These are phyloP conservation scores for Leersia perrieri DNA, from an alignment of 176 grass and related monocot genomes.

Conservation along the genomic window DNA sequence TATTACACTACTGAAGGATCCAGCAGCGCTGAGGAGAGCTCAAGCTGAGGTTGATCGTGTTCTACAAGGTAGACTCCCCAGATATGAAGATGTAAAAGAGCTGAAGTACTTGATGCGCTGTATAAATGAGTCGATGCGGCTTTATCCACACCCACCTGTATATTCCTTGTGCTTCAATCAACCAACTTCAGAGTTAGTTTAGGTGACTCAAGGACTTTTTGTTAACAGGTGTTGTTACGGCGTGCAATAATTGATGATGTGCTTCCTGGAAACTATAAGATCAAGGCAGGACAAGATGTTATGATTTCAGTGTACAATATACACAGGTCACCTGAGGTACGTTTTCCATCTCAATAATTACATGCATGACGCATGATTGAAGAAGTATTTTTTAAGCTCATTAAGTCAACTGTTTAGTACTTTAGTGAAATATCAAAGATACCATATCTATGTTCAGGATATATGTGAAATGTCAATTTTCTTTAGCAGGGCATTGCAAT, in stretches of 20 bases:
- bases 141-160: slow-evolving; percentile 98
- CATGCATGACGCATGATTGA: background rate
- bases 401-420: background rate
- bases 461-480: slow-evolving; percentile 1
- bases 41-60: slow-evolving; percentile 87
- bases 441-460: background rate
- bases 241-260: slow-evolving; percentile 81
- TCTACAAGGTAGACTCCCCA: slow-evolving; percentile 90
- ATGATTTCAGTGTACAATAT: slow-evolving; percentile 99
- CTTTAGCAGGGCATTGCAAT: background rate
- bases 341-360: slow-evolving; percentile 26
- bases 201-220: slow-evolving; percentile 30
- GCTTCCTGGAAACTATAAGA: slow-evolving; percentile 92
- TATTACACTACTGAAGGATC: slow-evolving; percentile 70
- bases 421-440: too few relatives aligned
- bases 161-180: slow-evolving; percentile 39
- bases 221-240: slow-evolving; percentile 78
- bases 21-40: slow-evolving; percentile 62
- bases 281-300: slow-evolving; percentile 87
- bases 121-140: slow-evolving; percentile 98
- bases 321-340: slow-evolving; percentile 84
- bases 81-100: slow-evolving; percentile 98
- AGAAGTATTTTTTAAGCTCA: background rate
- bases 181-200: slow-evolving; percentile 23
- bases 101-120: slow-evolving; percentile 97